phyloP scores from a whole-genome alignment of 1,139 yeast species.

The Ogataea hybrid region DNA sequence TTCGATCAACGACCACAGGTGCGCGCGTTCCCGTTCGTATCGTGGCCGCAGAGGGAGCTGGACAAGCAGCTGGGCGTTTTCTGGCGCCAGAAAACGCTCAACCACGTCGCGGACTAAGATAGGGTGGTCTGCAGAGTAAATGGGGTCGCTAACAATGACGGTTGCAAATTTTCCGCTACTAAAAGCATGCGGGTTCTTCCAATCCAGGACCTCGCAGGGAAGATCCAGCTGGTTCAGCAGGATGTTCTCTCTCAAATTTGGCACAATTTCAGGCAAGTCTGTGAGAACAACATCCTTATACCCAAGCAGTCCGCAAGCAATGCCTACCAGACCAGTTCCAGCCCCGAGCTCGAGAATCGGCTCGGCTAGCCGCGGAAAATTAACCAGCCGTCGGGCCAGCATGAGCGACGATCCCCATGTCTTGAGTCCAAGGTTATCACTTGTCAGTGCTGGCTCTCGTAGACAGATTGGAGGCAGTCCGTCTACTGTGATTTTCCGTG shows the following conservation, averaged over 20 bases:
- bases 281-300: constrained; percentile 54
- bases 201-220: constrained; percentile 61
- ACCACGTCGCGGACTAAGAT: constrained; percentile 64
- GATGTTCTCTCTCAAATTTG: constrained; percentile 62
- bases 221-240: constrained; percentile 42
- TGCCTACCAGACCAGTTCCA: constrained; percentile 92
- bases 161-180: constrained; percentile 44
- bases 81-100: constrained; percentile 38
- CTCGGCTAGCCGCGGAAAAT: constrained; percentile 22
- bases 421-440: constrained; percentile 84
- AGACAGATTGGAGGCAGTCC: too few species aligned
- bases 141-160: constrained; percentile 79
- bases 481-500: too few species aligned
- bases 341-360: constrained; percentile 81
- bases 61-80: constrained; percentile 45
- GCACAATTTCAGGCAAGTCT: constrained; percentile 74
- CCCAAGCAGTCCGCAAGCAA: constrained; percentile 54
- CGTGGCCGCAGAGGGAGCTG: constrained; percentile 74
- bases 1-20: constrained; percentile 54
- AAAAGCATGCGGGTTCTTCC: constrained; percentile 60
- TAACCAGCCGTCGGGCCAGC: constrained; percentile 53
- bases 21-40: constrained; percentile 62
- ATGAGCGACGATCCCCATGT: constrained; percentile 95
- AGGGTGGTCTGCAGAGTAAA: constrained; percentile 83
- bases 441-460: constrained; percentile 86